Evolutionary conservation across 441 rosid genomes (phyloP).

Genomic region (Croton setiger): DNA sequence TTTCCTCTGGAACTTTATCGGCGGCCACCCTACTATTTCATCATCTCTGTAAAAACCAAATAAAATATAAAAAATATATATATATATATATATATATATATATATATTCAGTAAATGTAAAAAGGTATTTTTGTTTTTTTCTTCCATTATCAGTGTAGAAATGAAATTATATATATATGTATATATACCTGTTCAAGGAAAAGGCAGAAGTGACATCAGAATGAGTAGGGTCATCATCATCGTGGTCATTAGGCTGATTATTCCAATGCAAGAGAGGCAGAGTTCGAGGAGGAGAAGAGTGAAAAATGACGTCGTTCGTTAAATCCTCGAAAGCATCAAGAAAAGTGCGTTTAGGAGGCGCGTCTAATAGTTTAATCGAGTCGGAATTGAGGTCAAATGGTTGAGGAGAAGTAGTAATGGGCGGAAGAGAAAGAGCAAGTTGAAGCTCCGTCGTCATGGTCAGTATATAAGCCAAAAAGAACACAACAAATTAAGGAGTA

Average conservation of each 20-base stretch:
- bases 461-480: conserved; percentile 5
- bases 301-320: neutral
- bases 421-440: conserved; percentile 45
- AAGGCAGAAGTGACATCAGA: conserved; percentile 16
- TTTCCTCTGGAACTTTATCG: conserved; percentile 36
- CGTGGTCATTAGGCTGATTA: conserved; percentile 36
- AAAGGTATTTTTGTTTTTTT: neutral
- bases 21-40: conserved; percentile 58
- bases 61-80: neutral
- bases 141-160: no score
- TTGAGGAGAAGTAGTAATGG: neutral
- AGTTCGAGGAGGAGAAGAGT: conserved; percentile 27
- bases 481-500: conserved; percentile 10
- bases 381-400: conserved; percentile 29
- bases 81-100: no score
- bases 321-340: conserved; percentile 19
- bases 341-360: conserved; percentile 16
- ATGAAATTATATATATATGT: neutral
- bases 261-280: conserved; percentile 34
- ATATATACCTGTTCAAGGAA: conserved; percentile 30
- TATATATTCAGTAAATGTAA: neutral
- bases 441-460: conserved; percentile 39
- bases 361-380: conserved; percentile 13
- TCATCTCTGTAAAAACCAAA: conserved; percentile 10
- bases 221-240: conserved; percentile 4